Evolutionary conservation across 805 yeast species (phyloP).

Genomic region (Wickerhamomyces alni): DNA sequence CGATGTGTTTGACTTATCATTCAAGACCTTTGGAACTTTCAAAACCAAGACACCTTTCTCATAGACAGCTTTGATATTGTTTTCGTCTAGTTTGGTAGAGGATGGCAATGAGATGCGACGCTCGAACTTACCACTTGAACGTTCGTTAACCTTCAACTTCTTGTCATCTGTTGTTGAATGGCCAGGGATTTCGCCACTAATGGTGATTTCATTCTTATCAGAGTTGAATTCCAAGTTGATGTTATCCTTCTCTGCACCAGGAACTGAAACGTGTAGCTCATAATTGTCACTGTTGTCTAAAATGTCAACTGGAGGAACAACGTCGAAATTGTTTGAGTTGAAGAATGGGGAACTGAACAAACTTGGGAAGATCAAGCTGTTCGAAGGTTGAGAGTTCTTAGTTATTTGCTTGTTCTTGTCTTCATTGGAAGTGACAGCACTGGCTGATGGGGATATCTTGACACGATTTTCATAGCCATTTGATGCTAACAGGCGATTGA

Average conservation of each 20-base stretch:
- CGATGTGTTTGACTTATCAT: constrained; percentile 15
- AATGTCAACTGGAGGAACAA: constrained; percentile 41
- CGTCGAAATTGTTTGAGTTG: constrained; percentile 8
- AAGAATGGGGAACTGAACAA: constrained; percentile 24
- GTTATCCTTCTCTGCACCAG: constrained; percentile 41
- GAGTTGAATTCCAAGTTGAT: constrained; percentile 41
- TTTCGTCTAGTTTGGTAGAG: constrained; percentile 33
- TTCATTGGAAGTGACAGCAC: background rate
- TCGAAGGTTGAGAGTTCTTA: constrained; percentile 3
- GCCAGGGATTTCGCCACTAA: constrained; percentile 38
- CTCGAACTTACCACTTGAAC: constrained; percentile 34
- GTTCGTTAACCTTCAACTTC: constrained; percentile 27
- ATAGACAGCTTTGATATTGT: constrained; percentile 39
- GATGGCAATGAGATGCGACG: constrained; percentile 37
- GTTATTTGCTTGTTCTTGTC: constrained; percentile 6
- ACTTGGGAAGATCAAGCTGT: constrained; percentile 15
- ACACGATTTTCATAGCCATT: constrained; percentile 22
- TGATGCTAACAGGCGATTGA: constrained; percentile 28
- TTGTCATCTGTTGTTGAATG: constrained; percentile 15
- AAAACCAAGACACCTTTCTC: constrained; percentile 39
- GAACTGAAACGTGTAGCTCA: constrained; percentile 37
- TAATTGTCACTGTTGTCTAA: constrained; percentile 37
- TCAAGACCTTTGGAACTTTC: constrained; percentile 33
- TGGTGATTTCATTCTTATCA: constrained; percentile 34
- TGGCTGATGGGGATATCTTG: constrained; percentile 14